These are phyloP conservation scores for Colletotrichum sp. DNA, from an alignment of 2,329 filamentous ascomycete genomes.

Conservation along the genomic window DNA sequence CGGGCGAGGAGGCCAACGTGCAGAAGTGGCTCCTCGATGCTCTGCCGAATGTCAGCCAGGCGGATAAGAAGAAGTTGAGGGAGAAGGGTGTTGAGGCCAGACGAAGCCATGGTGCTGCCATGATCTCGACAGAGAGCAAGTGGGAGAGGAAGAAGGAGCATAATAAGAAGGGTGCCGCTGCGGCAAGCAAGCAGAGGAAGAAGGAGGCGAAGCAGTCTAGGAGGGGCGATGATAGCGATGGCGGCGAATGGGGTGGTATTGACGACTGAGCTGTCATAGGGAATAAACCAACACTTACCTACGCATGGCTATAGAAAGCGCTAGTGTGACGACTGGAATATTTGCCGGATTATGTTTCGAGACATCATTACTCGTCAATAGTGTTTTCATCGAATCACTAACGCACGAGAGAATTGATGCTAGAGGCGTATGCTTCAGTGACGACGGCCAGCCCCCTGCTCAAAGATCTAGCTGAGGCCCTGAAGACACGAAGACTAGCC, in stretches of 20 bases:
- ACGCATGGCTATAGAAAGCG: too few species aligned
- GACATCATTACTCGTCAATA: fast-evolving
- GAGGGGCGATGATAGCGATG: constrained; percentile 30
- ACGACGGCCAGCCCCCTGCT: neutral
- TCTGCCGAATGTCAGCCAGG: constrained; percentile 82
- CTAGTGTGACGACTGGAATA: too few species aligned
- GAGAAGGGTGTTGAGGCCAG: constrained; percentile 80
- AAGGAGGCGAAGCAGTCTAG: constrained; percentile 29
- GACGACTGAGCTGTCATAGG: constrained; percentile 38
- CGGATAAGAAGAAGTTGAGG: constrained; percentile 83
- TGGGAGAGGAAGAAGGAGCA: constrained; percentile 75
- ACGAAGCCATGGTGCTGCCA: constrained; percentile 51
- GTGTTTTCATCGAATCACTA: neutral
- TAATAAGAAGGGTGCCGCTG: constrained; percentile 67
- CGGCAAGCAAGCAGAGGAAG: constrained; percentile 64
- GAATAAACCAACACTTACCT: neutral
- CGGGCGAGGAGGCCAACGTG: constrained; percentile 61
- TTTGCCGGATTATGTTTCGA: neutral
- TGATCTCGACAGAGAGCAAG: constrained; percentile 84
- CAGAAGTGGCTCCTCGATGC: constrained; percentile 89
- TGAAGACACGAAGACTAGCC: neutral
- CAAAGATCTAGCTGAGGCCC: neutral
- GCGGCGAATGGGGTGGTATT: constrained; percentile 54
- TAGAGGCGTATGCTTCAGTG: neutral
- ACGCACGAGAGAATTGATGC: neutral